Percentiles rank a stretch among this genome's conserved stretches.
Conservation (phyloP, 805 yeast species). For the Wickerhamiella azyma region DNA sequence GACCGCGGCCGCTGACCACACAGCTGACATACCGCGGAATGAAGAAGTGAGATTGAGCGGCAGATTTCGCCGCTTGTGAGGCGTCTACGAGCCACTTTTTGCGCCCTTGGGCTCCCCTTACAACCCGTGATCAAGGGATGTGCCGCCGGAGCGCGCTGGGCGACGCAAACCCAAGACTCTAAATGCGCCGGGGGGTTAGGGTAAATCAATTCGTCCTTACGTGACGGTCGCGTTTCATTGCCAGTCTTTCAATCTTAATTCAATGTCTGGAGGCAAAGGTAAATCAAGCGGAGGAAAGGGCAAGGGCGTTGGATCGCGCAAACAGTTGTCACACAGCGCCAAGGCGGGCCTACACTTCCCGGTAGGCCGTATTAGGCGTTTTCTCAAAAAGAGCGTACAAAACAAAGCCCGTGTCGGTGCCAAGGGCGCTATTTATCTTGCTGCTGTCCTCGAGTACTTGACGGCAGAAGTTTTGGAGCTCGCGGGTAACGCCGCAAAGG, state of each 20-base stretch:
- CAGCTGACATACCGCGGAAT: background rate
- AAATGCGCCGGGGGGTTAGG: background rate
- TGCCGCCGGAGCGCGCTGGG: too few species aligned
- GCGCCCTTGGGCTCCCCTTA: too few species aligned
- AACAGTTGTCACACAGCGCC: conserved; percentile 20
- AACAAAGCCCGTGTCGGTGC: conserved; percentile 75
- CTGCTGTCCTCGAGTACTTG: conserved; percentile 91
- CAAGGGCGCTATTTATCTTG: conserved; percentile 94
- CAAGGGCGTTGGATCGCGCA: conserved; percentile 35
- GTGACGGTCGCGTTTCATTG: conserved; percentile 8
- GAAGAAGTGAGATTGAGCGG: background rate
- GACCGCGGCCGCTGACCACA: background rate
- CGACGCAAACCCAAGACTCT: too few species aligned
- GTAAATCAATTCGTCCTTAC: background rate
- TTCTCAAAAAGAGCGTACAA: conserved; percentile 92
- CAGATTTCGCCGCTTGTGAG: too few species aligned
- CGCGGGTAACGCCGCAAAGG: conserved; percentile 98
- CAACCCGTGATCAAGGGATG: too few species aligned
- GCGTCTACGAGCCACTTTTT: too few species aligned
- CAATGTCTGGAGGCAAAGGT: conserved; percentile 81
- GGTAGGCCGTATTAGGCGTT: conserved; percentile 97
- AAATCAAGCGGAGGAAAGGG: conserved; percentile 84
- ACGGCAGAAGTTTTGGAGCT: conserved; percentile 96
- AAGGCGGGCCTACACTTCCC: conserved; percentile 95
- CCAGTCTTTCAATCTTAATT: conserved; percentile 3